Conservation (phyloP, 352 stramenopile genomes). For the Phytophthora kernoviae region DNA sequence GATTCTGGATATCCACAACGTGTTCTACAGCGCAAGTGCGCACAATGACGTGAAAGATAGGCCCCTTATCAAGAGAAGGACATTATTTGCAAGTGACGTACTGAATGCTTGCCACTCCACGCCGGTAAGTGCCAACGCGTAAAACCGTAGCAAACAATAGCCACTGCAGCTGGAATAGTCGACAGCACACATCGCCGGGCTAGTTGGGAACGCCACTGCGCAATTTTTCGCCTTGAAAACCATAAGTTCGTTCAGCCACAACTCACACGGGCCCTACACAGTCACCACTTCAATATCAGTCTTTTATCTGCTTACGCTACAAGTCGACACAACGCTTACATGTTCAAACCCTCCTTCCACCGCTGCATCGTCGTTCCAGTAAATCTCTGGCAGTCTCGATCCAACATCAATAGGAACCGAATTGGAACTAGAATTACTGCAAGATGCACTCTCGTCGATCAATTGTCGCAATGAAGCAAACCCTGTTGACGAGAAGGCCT, state of each 20-base stretch:
- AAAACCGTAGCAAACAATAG: conserved; percentile 50
- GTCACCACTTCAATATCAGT: neutral
- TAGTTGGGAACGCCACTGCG: conserved; percentile 32
- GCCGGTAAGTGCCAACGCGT: conserved; percentile 43
- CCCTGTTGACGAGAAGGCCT: conserved; percentile 23
- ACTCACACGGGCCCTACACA: conserved; percentile 46
- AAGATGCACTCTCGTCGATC: conserved; percentile 26
- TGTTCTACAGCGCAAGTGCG: conserved; percentile 17
- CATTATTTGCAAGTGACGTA: conserved; percentile 25
- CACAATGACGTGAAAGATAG: neutral
- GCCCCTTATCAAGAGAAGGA: neutral
- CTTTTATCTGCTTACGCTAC: neutral
- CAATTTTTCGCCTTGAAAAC: conserved; percentile 46
- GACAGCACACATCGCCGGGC: conserved; percentile 38
- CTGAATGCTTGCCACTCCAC: conserved; percentile 38
- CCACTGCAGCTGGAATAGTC: conserved; percentile 49
- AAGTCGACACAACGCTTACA: conserved; percentile 8
- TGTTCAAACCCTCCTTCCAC: conserved; percentile 27
- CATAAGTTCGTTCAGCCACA: conserved; percentile 43
- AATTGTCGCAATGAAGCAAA: conserved; percentile 30
- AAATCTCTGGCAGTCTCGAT: conserved; percentile 7
- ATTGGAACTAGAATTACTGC: conserved; percentile 12
- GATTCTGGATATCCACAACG: conserved; percentile 12
- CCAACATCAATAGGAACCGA: conserved; percentile 19
- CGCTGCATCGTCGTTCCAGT: conserved; percentile 31